Percentiles rank a stretch among this genome's conserved stretches.
These are phyloP conservation scores for Allomyces arbusculus DNA, from an alignment of 192 early-diverging fungal genomes.

Conservation along the genomic window DNA sequence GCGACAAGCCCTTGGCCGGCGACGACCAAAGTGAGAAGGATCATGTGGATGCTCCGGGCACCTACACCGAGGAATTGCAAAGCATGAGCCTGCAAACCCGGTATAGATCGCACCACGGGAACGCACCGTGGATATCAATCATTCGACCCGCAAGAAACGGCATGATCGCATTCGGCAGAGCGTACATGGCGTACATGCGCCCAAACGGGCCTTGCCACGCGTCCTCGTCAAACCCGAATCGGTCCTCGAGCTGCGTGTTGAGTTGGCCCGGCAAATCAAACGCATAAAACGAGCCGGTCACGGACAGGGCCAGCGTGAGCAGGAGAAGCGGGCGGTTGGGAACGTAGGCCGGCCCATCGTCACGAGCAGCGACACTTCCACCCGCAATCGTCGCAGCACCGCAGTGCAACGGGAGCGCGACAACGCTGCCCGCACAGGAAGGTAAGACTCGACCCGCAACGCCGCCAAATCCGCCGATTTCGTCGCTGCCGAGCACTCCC, in stretches of 20 bases:
- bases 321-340: not conserved
- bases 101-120: too few species aligned
- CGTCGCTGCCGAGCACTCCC: too few species aligned
- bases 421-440: too few species aligned
- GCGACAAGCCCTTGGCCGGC: not conserved
- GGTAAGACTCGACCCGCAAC: too few species aligned
- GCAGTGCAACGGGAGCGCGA: too few species aligned
- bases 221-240: not conserved
- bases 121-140: not conserved
- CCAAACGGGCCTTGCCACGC: not conserved
- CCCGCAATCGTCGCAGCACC: too few species aligned
- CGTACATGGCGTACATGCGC: not conserved
- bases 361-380: too few species aligned
- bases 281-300: not conserved
- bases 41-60: not conserved
- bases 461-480: too few species aligned
- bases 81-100: too few species aligned
- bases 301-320: not conserved
- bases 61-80: not conserved
- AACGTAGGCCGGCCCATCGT: too few species aligned
- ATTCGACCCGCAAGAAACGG: not conserved
- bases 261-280: not conserved
- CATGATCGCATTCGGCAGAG: not conserved
- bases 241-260: not conserved
- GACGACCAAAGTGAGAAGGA: not conserved